Conservation (phyloP, 495 filamentous ascomycete species). For the Paragyromitra xinjiangensis region DNA sequence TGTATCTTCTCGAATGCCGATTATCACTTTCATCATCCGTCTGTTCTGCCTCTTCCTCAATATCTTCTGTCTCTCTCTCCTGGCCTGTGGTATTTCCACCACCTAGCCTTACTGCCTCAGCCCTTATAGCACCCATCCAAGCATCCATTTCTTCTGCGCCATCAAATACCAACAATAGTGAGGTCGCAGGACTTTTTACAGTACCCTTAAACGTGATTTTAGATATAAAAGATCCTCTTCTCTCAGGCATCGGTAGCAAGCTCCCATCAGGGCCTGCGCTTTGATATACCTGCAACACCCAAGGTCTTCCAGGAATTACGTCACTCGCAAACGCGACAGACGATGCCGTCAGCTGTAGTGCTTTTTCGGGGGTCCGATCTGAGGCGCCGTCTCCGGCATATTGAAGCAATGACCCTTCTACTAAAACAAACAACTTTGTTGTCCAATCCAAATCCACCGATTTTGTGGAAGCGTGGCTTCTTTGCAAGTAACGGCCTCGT, state of each 20-base stretch:
- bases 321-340: slow-evolving; percentile 95
- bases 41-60: slow-evolving; percentile 50
- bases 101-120: slow-evolving; percentile 61
- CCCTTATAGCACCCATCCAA: slow-evolving; percentile 70
- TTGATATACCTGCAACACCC: slow-evolving; percentile 90
- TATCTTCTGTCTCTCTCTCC: slow-evolving; percentile 40
- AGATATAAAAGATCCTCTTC: slow-evolving; percentile 68
- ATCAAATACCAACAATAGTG: slow-evolving; percentile 81
- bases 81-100: slow-evolving; percentile 55
- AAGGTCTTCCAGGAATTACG: slow-evolving; percentile 88
- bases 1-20: slow-evolving; percentile 40
- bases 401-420: slow-evolving; percentile 85
- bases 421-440: slow-evolving; percentile 82
- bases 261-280: slow-evolving; percentile 70
- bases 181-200: slow-evolving; percentile 70
- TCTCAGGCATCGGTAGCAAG: slow-evolving; percentile 62
- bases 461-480: slow-evolving; percentile 68
- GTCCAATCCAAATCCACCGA: slow-evolving; percentile 77
- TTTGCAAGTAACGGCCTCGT: slow-evolving; percentile 61
- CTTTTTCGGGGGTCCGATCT: slow-evolving; percentile 85
- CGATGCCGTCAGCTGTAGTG: slow-evolving; percentile 80
- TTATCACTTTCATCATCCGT: slow-evolving; percentile 43
- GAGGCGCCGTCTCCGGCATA: slow-evolving; percentile 82
- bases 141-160: slow-evolving; percentile 83
- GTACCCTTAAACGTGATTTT: slow-evolving; percentile 73